Evolutionary conservation across 148 eudicot species (phyloP), one percentile per base, ranked within the genome.

Genomic region (Talinum fruticosum): DNA sequence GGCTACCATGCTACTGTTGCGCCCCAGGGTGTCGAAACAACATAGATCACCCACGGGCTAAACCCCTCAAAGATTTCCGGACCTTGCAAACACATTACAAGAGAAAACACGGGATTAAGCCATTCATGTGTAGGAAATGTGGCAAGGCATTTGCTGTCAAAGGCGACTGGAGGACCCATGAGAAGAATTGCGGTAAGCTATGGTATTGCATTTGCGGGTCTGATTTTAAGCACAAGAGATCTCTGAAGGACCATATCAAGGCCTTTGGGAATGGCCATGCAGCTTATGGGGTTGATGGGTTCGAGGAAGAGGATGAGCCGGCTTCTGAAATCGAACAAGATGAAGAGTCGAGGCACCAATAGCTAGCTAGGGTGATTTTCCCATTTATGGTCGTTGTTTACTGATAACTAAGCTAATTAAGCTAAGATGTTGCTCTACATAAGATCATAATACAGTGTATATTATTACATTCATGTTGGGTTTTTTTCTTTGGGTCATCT

Each of bases 121-220:
- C 85, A 70, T 82, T 82, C 72, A 78, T 75, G 82, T 82, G 85
- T 82, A 69, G 82, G 76, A 82, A 82, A 75, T 82, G 85, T 78
- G 76, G 85, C 61, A 82, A 82, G 68, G 79, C 85, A 41, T 82
- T 82, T 34, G 85, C 85, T 0, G 85, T 82, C 0, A 71, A 81
- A 19, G 85, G 85, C 30, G 85, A 82, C 75, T 82, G 85, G 85
- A 74, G 85, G 76, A 82, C 85, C 37, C 85, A 82, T 79, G 85
- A 82, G 82, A 82, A 82, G 78, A 82, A 82, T 62, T 82, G 85
- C 65, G 85, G 85, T 12, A 82, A 82, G 73, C 73, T 82, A 49
- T 82, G 85, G 85, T 82, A 78, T 82, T 82, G 85, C 24, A 70
- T 78, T 78, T 82, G 85, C 51, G 85, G 85, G 0, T 82, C 85